A percentile compares a stretch with the other conserved stretches of the same genome.
Conservation (phyloP, 371 early-diverging fungal species). For the Mortierella polycephala region DNA sequence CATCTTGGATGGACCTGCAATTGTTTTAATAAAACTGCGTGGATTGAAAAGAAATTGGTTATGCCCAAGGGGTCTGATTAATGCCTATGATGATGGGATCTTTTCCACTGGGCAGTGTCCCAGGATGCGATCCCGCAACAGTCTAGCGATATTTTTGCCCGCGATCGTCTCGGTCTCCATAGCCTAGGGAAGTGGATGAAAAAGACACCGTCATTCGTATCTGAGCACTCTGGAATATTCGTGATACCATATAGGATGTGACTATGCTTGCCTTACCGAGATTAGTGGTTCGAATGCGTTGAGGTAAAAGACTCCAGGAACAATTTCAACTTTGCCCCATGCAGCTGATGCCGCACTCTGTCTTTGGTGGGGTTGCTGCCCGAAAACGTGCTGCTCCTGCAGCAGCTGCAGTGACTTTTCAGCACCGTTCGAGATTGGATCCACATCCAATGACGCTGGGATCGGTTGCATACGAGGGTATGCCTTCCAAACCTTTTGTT, state of each 20-base stretch:
- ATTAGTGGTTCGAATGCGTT: constrained; percentile 70
- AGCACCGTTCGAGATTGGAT: background rate
- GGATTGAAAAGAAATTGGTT: background rate
- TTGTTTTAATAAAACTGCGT: constrained; percentile 1
- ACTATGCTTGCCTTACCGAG: constrained; percentile 57
- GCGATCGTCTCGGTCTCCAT: constrained; percentile 76
- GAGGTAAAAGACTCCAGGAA: constrained; percentile 63
- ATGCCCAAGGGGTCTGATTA: background rate
- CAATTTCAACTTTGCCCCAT: constrained; percentile 51
- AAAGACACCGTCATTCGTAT: background rate
- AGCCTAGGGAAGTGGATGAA: constrained; percentile 52
- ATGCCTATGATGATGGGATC: constrained; percentile 4
- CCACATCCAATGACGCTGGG: background rate
- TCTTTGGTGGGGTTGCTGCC: no score
- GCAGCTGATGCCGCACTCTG: constrained; percentile 7
- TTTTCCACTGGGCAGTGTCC: constrained; percentile 44
- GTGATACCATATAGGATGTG: background rate
- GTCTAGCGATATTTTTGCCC: constrained; percentile 64
- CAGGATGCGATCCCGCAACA: constrained; percentile 58
- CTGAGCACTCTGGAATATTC: background rate
- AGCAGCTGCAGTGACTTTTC: constrained; percentile 1
- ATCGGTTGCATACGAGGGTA: constrained; percentile 69
- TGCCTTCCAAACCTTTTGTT: constrained; percentile 72
- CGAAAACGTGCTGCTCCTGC: constrained; percentile 4
- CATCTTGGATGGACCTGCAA: background rate